phyloP scores from a whole-genome alignment of 2,329 filamentous ascomycete genomes.

The Colletotrichum gloeosporioides region DNA sequence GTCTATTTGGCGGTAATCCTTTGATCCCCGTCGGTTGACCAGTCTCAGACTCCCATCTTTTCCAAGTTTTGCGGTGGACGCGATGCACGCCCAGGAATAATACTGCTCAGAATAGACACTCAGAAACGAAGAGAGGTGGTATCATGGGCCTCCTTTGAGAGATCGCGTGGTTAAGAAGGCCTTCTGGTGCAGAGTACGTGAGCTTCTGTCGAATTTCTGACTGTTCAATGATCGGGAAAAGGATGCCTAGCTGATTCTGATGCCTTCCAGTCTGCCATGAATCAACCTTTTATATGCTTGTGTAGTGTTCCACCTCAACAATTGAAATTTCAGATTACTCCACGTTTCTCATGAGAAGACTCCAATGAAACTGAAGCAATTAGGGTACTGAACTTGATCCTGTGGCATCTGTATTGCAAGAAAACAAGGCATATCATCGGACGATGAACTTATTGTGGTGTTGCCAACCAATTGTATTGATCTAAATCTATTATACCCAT shows the following conservation, averaged over 20 bases:
- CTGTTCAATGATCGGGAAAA: neutral
- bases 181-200: neutral
- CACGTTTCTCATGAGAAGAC: neutral
- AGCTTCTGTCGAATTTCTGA: neutral
- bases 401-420: neutral
- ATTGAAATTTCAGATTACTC: accelerated
- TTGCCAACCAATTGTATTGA: neutral
- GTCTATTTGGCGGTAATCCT: neutral
- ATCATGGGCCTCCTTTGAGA: neutral
- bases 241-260: accelerated
- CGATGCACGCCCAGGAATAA: neutral
- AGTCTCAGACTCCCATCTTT: neutral
- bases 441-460: neutral
- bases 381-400: neutral
- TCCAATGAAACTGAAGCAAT: neutral
- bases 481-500: neutral
- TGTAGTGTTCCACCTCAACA: neutral
- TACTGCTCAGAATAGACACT: neutral
- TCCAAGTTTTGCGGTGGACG: neutral
- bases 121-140: neutral
- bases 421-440: neutral
- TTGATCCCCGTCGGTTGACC: neutral
- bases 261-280: neutral
- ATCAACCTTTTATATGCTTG: neutral
- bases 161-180: neutral